Base-by-base conservation (phyloP, 192 early-diverging fungal genomes). In the Coemansia sp. region DNA sequence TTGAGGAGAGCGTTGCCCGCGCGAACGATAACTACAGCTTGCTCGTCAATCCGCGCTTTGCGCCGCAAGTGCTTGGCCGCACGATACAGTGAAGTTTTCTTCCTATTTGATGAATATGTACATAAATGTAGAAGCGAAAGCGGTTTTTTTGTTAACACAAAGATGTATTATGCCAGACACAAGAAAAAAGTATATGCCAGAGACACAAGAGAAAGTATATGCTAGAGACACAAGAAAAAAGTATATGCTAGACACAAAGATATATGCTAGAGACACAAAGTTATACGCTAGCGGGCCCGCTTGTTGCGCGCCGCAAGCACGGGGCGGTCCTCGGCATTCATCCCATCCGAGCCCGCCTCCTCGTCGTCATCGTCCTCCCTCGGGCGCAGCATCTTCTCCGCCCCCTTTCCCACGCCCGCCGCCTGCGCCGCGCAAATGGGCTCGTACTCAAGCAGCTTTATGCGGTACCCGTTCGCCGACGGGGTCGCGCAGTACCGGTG, bases 401-500 rank as follows among this genome's bases (percentile, higher is more conserved):
- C 48, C 14, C 42, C 57, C 12, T 19, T 8, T 16, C 5, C 18
- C 3, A 10, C 1, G n/a, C 51, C 23, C 7, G 24, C 53, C 18
- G 31, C 23, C 14, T 27, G 16, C 16, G 76, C 76, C 40, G 54
- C 66, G 18, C 76, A 68, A n/a, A 79, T 68, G 21, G 65, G 69
- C 51, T 78, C 75, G 38, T 71, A 78, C 61, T 78, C 75, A 6
- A 65, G 4, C 29, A 78, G 31, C 51, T 78, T 78, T 45, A 78
- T 58, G 16, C 69, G 61, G 38, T 78, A 78, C 16, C 75, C 75
- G 10, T 62, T 60, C 1, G 62, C 58, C 22, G 75, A 78, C 10
- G 75, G 75, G n/a, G 69, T 71, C 0, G 75, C 69, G 65, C 95
- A 97, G 64, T 93, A 90, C 54, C 95, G 57, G 44, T 85, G 82